phyloP scores from a whole-genome alignment of 2,329 filamentous ascomycete species.

The Fusarium incarnatum region DNA sequence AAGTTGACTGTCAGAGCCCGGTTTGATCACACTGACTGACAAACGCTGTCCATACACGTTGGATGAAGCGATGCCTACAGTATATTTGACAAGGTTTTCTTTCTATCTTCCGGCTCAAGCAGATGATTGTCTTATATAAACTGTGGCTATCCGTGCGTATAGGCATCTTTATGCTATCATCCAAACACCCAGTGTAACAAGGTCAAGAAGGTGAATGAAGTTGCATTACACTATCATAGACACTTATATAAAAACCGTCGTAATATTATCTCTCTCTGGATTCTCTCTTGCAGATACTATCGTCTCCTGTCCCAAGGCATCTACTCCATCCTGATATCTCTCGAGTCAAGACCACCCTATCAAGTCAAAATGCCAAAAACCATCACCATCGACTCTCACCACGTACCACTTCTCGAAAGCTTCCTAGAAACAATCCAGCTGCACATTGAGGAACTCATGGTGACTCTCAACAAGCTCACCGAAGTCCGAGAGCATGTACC shows the following conservation, averaged over 20 bases:
- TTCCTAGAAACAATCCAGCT: background rate
- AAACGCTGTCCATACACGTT: background rate
- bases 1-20: background rate
- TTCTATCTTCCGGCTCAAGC: background rate
- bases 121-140: background rate
- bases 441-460: slow-evolving; percentile 4
- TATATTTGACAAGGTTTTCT: background rate
- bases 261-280: background rate
- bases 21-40: background rate
- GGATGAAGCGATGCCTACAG: background rate
- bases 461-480: slow-evolving; percentile 2
- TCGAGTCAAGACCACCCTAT: background rate
- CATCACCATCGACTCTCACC: background rate
- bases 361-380: background rate
- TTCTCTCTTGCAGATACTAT: background rate
- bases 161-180: background rate
- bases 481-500: slow-evolving; percentile 11
- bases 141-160: background rate
- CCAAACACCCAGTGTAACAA: background rate
- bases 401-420: slow-evolving; percentile 5
- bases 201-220: too few relatives aligned
- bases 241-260: background rate
- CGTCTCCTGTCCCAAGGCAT: background rate
- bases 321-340: background rate
- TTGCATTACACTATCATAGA: background rate